Percentiles rank a stretch among this genome's conserved stretches.
Evolutionary conservation across 352 stramenopile genomes (phyloP).

Genomic region (Pythium sp.): DNA sequence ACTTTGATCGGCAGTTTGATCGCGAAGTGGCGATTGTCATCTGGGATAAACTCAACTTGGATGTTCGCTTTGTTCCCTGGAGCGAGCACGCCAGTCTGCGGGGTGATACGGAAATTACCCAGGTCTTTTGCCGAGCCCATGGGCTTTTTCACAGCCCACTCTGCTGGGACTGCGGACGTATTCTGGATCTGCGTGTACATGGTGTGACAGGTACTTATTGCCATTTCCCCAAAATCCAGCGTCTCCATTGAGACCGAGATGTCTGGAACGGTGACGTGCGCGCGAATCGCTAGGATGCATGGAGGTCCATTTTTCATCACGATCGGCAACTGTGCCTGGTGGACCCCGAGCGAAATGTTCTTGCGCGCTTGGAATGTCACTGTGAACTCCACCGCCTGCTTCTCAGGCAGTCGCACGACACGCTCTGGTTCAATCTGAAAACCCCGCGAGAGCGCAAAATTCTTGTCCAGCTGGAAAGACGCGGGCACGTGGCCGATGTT

Average conservation of each 20-base stretch:
- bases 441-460: conserved; percentile 74
- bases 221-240: conserved; percentile 90
- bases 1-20: conserved; percentile 90
- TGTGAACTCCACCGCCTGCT: conserved; percentile 84
- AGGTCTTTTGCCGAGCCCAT: conserved; percentile 83
- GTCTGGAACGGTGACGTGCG: conserved; percentile 90
- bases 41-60: conserved; percentile 88
- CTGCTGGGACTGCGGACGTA: conserved; percentile 75
- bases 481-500: conserved; percentile 87
- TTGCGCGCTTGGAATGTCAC: conserved; percentile 91
- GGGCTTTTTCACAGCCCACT: conserved; percentile 91
- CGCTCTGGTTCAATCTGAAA: conserved; percentile 94
- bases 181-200: conserved; percentile 93
- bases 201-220: conserved; percentile 85
- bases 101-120: conserved; percentile 76
- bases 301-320: conserved; percentile 89
- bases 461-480: conserved; percentile 92
- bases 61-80: conserved; percentile 84
- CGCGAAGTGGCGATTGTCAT: conserved; percentile 71
- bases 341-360: conserved; percentile 71
- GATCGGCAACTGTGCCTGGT: conserved; percentile 84
- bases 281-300: conserved; percentile 81
- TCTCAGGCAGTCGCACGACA: conserved; percentile 90
- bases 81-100: conserved; percentile 65
- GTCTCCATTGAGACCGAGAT: conserved; percentile 76